Evolutionary conservation across 1,284 basidiomycete genomes (phyloP).

Genomic region (Meripilus lineatus): DNA sequence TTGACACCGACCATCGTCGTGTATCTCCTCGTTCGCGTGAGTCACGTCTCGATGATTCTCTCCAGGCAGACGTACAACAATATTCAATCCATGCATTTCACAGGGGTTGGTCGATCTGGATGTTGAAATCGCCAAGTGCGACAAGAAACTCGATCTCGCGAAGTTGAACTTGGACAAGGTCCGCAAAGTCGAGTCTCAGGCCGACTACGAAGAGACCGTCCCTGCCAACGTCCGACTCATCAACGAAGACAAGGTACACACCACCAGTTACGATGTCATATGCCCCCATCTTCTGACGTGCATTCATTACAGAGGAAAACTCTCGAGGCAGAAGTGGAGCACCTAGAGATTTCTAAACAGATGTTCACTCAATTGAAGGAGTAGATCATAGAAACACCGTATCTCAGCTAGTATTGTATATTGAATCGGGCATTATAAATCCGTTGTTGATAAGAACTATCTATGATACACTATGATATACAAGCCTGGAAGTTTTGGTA

Average conservation of each 20-base stretch:
- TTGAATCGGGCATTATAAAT: too few relatives aligned
- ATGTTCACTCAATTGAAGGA: conserved; percentile 37
- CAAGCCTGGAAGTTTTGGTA: too few relatives aligned
- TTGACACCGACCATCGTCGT: conserved; percentile 74
- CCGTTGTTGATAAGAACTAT: too few relatives aligned
- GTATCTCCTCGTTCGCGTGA: conserved; percentile 80
- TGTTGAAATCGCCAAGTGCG: conserved; percentile 79
- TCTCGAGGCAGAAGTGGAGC: conserved; percentile 41
- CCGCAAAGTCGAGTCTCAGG: conserved; percentile 63
- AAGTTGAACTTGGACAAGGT: conserved; percentile 73
- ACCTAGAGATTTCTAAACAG: conserved; percentile 37
- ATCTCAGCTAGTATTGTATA: too few relatives aligned
- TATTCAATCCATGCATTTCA: not conserved
- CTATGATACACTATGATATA: too few relatives aligned
- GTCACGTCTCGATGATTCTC: conserved; percentile 28
- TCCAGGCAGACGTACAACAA: not conserved
- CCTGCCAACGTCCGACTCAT: conserved; percentile 69
- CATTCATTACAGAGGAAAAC: conserved; percentile 32
- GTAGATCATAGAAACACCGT: too few relatives aligned
- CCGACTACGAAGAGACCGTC: conserved; percentile 77
- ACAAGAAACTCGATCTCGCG: conserved; percentile 80
- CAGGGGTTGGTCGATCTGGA: conserved; percentile 81
- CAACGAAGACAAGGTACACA: conserved; percentile 70
- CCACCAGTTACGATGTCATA: not conserved
- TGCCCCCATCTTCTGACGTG: conserved; percentile 1